Evolutionary conservation across 2,329 filamentous ascomycete genomes (phyloP).

Genomic region (Penicillium sp.): DNA sequence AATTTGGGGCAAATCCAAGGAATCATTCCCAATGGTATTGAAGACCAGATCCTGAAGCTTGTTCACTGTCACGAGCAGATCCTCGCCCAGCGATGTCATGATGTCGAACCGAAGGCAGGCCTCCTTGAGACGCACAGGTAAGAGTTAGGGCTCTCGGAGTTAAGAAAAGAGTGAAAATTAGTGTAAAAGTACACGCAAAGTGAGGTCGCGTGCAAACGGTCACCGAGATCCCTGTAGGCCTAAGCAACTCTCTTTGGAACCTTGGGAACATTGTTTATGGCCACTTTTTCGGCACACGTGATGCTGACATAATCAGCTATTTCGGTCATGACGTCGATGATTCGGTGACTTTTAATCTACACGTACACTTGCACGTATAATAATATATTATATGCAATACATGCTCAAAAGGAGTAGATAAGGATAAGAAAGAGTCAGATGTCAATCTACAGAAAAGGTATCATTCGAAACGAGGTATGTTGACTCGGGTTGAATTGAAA

Average conservation of each 20-base stretch:
- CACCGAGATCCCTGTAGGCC: constrained; percentile 14
- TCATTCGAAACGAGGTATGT: not conserved
- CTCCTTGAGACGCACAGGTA: not conserved
- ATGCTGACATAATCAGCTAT: constrained; percentile 7
- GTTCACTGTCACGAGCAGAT: constrained; percentile 93
- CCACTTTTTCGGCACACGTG: constrained; percentile 21
- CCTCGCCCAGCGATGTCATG: constrained; percentile 97
- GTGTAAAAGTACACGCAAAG: not conserved
- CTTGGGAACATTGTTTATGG: constrained; percentile 21
- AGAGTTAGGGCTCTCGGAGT: not conserved
- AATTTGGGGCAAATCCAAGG: constrained; percentile 95
- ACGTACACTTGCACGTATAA: not conserved
- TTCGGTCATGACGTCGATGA: constrained; percentile 16
- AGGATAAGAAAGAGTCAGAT: not conserved
- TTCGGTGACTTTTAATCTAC: not conserved
- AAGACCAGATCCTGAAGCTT: constrained; percentile 98
- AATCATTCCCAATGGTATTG: constrained; percentile 99
- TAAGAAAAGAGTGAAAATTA: not conserved
- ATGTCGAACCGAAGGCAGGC: constrained; percentile 10
- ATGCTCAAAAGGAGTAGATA: not conserved
- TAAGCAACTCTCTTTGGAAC: constrained; percentile 9
- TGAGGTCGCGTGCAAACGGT: constrained; percentile 5
- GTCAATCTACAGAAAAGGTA: not conserved
- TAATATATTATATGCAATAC: not conserved
- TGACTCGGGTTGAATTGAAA: not conserved